Evolutionary conservation across 2,329 filamentous ascomycete species (phyloP), one percentile per base, ranked within the genome.

Genomic region (Thelonectria rubi): DNA sequence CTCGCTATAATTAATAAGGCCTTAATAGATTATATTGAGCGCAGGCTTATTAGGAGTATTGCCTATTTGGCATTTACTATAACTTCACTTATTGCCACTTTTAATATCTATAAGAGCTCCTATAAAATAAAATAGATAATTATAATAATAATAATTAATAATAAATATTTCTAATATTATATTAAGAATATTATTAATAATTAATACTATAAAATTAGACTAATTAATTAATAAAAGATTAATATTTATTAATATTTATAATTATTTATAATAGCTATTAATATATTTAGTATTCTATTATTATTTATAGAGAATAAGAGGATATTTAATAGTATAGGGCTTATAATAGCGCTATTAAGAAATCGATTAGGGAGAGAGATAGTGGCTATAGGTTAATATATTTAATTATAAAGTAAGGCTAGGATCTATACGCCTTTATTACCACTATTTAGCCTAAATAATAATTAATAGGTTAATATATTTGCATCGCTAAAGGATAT

Each of bases 351-450:
- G 30, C 30, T n/a, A n/a, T 50, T 50, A 17, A 37, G 32, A 50
- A 50, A 20, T 39, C 48, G 48, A n/a, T 15, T 39, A 32, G 17
- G 48, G 48, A 20, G 48, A 17, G 48, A 39, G 48, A 40, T 50
- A 39, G 48, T 50, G 48, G 48, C 32, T 34, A 50, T 50, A n/a
- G 32, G 26, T 37, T 26, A 50, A n/a, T 50, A 26, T n/a, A 50
- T 50, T 50, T 15, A 32, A 50, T 39, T 26, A n/a, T 50, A 26
- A 15, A 50, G 48, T 14, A 49, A 49, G 26, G 48, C 48, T 39
- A 32, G 48, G 26, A 50, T 50, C 48, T 50, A 39, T 26, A 39
- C 30, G 17, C n/a, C 30, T 50, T 50, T 20, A 11, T 11, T 47
- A 20, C 45, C 21, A 20, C 45, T 47, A 20, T 9, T 47, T 30